phyloP scores from a whole-genome alignment of 371 early-diverging fungal species.

The Cokeromyces recurvatus region DNA sequence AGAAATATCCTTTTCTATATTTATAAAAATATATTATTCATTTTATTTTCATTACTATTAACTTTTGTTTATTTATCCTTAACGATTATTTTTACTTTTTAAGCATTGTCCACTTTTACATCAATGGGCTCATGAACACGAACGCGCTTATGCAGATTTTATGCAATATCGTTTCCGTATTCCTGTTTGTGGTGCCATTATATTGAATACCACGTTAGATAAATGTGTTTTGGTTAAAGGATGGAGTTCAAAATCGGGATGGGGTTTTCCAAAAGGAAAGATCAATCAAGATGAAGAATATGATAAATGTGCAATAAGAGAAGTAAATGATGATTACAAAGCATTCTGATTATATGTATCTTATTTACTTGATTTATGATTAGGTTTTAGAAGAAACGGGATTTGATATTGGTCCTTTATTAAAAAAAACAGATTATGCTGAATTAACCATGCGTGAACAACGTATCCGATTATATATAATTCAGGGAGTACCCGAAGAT shows the following conservation, averaged over 20 bases:
- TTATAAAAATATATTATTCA: background rate
- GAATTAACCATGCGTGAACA: slow-evolving; percentile 86
- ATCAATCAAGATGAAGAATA: slow-evolving; percentile 96
- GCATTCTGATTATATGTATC: too few species aligned
- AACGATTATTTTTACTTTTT: slow-evolving; percentile 52
- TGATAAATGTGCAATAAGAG: slow-evolving; percentile 91
- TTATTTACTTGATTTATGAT: too few species aligned
- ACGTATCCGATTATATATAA: slow-evolving; percentile 87
- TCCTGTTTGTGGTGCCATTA: slow-evolving; percentile 99
- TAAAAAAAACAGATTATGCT: slow-evolving; percentile 72
- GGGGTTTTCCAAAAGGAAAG: slow-evolving; percentile 99
- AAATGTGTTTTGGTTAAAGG: slow-evolving; percentile 91
- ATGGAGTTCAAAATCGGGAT: slow-evolving; percentile 81
- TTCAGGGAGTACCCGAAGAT: slow-evolving; percentile 85
- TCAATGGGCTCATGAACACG: slow-evolving; percentile 84
- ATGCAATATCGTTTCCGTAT: slow-evolving; percentile 96
- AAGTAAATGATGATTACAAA: too few species aligned
- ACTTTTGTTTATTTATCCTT: slow-evolving; percentile 15
- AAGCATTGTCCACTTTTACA: slow-evolving; percentile 85
- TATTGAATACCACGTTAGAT: slow-evolving; percentile 82
- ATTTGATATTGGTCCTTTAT: slow-evolving; percentile 77
- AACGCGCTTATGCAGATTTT: slow-evolving; percentile 85
- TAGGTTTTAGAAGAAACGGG: slow-evolving; percentile 98
- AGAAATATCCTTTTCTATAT: slow-evolving; percentile 54
- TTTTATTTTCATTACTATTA: slow-evolving; percentile 3